Base-by-base conservation (phyloP, 192 early-diverging fungal species). In the Rhizophagus prolifer region DNA sequence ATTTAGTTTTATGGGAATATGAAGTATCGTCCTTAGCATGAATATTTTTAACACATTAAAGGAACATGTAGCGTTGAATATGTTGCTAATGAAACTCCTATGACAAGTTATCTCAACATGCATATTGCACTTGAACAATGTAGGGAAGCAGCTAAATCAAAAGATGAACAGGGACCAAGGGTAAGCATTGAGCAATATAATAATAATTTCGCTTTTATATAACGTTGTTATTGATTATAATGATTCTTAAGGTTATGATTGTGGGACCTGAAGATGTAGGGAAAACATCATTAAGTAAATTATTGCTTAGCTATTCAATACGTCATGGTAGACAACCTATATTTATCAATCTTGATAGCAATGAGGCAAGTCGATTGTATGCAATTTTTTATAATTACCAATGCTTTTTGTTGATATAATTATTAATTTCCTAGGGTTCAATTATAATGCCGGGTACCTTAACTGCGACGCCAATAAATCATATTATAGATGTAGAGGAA, bases 21-120 rank as follows among this genome's bases (percentile, higher is more conserved):
- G 30, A 65, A 14, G 14, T 64, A 64, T 30, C 21, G 46, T 34
- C 72, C 72, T 74, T 74, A 41, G 25, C 72, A 61, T 60, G 58
- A 70, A 23, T 21, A 21, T 31, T 19, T n/a, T 44, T 25, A 77
- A 44, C 64, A 78, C 69, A 59, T 88, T 12, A 38, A 78, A 38
- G 95, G 95, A 69, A 79, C 83, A 23, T 92, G 89, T 78, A 86
- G 89, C 28, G 92, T 93, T 3, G 93, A 93, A 69, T 98, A 97
- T 75, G 88, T 93, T 3, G 96, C 95, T 1, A 94, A 89, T n/a
- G 98, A 99, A 80, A 98, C 98, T 4, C 95, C 96, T 14, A 98
- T 99, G 98, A 82, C 85, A 34, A 88, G 88, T 50, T 95, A 94
- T 79, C 84, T 97, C 54, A 97, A 97, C 77, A 86, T 92, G 2